These are phyloP conservation scores for Sugiyamaella qingdaonensis DNA, from an alignment of 805 yeast species.

Conservation along the genomic window DNA sequence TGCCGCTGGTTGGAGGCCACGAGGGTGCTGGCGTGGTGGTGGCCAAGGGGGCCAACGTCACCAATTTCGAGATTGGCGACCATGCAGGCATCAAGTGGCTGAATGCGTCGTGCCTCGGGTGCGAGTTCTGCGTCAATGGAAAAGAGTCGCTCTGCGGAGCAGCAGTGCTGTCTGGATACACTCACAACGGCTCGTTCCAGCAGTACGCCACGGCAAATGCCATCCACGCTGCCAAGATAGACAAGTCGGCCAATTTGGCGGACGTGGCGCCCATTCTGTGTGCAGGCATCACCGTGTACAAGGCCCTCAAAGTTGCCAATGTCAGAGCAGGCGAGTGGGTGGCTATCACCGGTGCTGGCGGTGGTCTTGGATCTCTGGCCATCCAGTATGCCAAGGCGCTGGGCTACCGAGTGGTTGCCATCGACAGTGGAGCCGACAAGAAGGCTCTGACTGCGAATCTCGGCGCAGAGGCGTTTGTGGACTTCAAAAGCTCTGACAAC, in stretches of 20 bases:
- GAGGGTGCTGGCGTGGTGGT: constrained; percentile 89
- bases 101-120: constrained; percentile 68
- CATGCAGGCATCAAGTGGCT: constrained; percentile 82
- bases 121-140: constrained; percentile 68
- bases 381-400: constrained; percentile 72
- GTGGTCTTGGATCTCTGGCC: constrained; percentile 74
- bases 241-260: constrained; percentile 70
- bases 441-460: constrained; percentile 48
- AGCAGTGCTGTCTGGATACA: constrained; percentile 77
- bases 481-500: constrained; percentile 53
- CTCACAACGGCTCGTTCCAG: constrained; percentile 88
- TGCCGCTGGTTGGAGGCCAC: constrained; percentile 83
- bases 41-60: constrained; percentile 65
- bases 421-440: constrained; percentile 68
- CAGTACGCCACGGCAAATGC: constrained; percentile 88
- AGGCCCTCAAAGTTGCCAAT: constrained; percentile 78
- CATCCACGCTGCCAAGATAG: constrained; percentile 77
- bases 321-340: constrained; percentile 70
- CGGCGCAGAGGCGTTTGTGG: constrained; percentile 64
- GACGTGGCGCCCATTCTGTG: constrained; percentile 77
- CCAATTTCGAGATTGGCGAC: constrained; percentile 72
- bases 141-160: constrained; percentile 67
- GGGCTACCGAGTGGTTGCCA: constrained; percentile 69
- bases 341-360: constrained; percentile 74
- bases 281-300: constrained; percentile 90